These are phyloP conservation scores for Skeletonema marinoi DNA, from an alignment of 108 stramenopile species.

Conservation along the genomic window DNA sequence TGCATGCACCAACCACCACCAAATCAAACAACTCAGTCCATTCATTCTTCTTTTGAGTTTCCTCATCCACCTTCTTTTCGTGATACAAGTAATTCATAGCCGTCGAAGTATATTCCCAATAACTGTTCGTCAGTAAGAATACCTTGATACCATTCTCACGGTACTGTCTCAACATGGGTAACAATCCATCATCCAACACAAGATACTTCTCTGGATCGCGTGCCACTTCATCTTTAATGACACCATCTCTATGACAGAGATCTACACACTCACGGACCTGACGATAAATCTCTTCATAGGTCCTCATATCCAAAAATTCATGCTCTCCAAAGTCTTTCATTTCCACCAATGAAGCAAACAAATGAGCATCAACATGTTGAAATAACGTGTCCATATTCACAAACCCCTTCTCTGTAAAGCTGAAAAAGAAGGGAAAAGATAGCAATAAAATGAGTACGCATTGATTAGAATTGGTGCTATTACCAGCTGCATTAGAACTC, in stretches of 20 bases:
- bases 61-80: slow-evolving; percentile 56
- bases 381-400: slow-evolving; percentile 95
- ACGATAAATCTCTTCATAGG: slow-evolving; percentile 89
- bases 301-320: slow-evolving; percentile 82
- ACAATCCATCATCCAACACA: slow-evolving; percentile 81
- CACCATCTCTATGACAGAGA: slow-evolving; percentile 95
- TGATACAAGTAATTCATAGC: slow-evolving; percentile 92
- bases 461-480: too few species aligned
- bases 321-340: slow-evolving; percentile 82
- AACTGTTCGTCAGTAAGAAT: slow-evolving; percentile 93
- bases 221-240: slow-evolving; percentile 94
- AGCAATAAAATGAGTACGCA: too few species aligned
- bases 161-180: slow-evolving; percentile 87
- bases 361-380: slow-evolving; percentile 84
- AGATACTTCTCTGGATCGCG: slow-evolving; percentile 85
- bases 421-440: too few species aligned
- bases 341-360: slow-evolving; percentile 88
- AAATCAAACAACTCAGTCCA: slow-evolving; percentile 97
- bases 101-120: slow-evolving; percentile 95
- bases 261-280: slow-evolving; percentile 92
- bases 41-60: slow-evolving; percentile 74
- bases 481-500: too few species aligned
- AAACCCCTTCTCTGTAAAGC: slow-evolving; percentile 87
- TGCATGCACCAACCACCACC: slow-evolving; percentile 89
- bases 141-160: slow-evolving; percentile 83